phyloP scores from a whole-genome alignment of 371 early-diverging fungal species.

The Mucor saturninus region DNA sequence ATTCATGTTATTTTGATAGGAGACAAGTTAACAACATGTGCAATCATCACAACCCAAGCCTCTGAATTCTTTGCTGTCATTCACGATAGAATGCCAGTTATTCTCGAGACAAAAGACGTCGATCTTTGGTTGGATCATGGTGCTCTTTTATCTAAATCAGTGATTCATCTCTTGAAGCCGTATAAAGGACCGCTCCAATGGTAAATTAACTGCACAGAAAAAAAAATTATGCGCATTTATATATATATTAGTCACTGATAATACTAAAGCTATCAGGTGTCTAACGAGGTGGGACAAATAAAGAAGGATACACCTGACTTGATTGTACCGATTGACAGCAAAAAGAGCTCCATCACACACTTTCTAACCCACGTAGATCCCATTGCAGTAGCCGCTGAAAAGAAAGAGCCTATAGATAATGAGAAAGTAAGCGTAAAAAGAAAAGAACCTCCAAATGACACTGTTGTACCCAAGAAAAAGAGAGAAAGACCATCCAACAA shows the following conservation, averaged over 20 bases:
- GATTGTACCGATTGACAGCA: slow-evolving; percentile 40
- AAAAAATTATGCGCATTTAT: not conserved
- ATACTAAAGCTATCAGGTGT: slow-evolving; percentile 41
- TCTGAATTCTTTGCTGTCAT: too few relatives aligned
- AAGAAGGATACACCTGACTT: slow-evolving; percentile 51
- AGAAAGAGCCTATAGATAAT: too few relatives aligned
- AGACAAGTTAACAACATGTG: too few relatives aligned
- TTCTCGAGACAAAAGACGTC: not conserved
- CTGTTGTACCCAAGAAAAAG: not conserved
- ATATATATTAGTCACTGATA: too few relatives aligned
- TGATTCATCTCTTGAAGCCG: slow-evolving; percentile 58
- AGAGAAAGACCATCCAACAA: not conserved
- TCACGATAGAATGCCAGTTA: not conserved
- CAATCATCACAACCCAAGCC: too few relatives aligned
- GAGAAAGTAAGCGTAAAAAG: not conserved
- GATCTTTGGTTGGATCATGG: slow-evolving; percentile 64
- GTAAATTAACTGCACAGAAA: slow-evolving; percentile 22
- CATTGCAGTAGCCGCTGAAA: not conserved
- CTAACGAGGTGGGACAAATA: slow-evolving; percentile 43
- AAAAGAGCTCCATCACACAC: slow-evolving; percentile 40
- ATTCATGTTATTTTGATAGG: too few relatives aligned
- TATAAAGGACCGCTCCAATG: slow-evolving; percentile 52
- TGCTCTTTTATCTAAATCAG: slow-evolving; percentile 39
- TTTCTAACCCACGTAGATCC: slow-evolving; percentile 21
- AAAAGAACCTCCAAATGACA: not conserved